Evolutionary conservation across 176 grass and related monocot genomes (phyloP), one percentile per base, ranked within the genome.

Genomic region (Raddia distichophylla): DNA sequence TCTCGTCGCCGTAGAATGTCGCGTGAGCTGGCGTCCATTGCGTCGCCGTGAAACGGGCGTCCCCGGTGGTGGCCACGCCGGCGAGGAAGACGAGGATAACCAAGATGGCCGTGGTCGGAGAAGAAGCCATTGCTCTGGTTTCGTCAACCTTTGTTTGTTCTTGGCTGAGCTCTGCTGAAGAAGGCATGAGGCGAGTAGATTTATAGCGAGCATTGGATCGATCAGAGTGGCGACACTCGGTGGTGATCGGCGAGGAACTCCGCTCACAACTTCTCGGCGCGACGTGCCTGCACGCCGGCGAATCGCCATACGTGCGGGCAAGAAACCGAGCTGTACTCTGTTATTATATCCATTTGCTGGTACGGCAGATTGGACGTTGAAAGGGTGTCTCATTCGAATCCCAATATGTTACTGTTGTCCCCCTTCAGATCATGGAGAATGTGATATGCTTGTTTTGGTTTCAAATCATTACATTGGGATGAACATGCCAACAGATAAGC

Each of bases 1-100:
- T 81, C 82, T 98, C 88, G 65, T 93, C 90, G 77, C 95, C 92
- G 22, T 98, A 98, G 86, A 91, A 98, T 27, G 95, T 95, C 12
- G 90, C 92, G 85, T 95, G 88, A 34, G 90, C 92, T 27, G 80
- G 73, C 10, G 82, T 87, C 87, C 90, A 94, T 68, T 79, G 83
- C 76, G 54, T 76, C 32, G 89, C 89, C 71, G 7, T 75, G 64
- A 94, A 94, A 83, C 67, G 60, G 17, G 94, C 89, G 51, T 90
- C 69, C 10, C 37, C 87, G 5, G 51, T 60, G 78, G 55, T 80
- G 75, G 81, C 74, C 51, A 44, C 53, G 73, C 69, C 27, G 16
- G 61, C 58, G 13, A 95, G 37, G 13, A 57, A 87, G 22, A 86
- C 8, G 56, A 68, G 19, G 10, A 95, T 53, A 52, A 9, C 63